Evolutionary conservation across 148 eudicot genomes (phyloP).

Genomic region (Rhododendron griersonianum): DNA sequence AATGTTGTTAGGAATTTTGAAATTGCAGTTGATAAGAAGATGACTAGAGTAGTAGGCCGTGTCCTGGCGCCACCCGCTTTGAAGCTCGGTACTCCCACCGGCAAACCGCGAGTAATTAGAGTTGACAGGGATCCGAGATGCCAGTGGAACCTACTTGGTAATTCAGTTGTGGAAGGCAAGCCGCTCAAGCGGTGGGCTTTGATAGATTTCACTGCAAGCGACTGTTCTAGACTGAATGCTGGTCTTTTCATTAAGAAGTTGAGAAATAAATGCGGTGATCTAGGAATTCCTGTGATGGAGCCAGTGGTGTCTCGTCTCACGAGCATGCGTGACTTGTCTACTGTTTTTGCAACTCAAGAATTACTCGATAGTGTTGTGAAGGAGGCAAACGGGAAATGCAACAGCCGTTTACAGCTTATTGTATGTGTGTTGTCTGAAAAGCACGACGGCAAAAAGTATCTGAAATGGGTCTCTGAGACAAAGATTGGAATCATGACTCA

Average conservation of each 20-base stretch:
- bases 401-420: conserved; percentile 37
- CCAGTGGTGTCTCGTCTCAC: conserved; percentile 22
- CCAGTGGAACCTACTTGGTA: conserved; percentile 49
- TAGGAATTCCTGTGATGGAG: conserved; percentile 31
- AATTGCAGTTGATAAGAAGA: conserved; percentile 29
- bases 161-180: conserved; percentile 37
- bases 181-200: conserved; percentile 47
- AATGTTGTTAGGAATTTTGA: conserved; percentile 29
- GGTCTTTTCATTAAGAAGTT: conserved; percentile 25
- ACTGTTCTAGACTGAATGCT: conserved; percentile 1
- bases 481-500: conserved; percentile 64
- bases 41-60: conserved; percentile 46
- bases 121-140: conserved; percentile 34
- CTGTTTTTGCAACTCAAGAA: conserved; percentile 9
- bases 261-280: conserved; percentile 24
- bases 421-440: conserved; percentile 49
- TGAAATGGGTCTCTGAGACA: conserved; percentile 63
- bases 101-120: background rate
- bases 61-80: conserved; percentile 44
- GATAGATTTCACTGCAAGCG: conserved; percentile 31
- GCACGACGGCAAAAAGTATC: conserved; percentile 34
- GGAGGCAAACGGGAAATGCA: background rate
- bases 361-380: conserved; percentile 23
- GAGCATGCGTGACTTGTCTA: conserved; percentile 24
- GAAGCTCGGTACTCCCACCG: conserved; percentile 32